These are phyloP conservation scores for Inga laurina DNA, from an alignment of 306 rosid genomes.

Conservation along the genomic window DNA sequence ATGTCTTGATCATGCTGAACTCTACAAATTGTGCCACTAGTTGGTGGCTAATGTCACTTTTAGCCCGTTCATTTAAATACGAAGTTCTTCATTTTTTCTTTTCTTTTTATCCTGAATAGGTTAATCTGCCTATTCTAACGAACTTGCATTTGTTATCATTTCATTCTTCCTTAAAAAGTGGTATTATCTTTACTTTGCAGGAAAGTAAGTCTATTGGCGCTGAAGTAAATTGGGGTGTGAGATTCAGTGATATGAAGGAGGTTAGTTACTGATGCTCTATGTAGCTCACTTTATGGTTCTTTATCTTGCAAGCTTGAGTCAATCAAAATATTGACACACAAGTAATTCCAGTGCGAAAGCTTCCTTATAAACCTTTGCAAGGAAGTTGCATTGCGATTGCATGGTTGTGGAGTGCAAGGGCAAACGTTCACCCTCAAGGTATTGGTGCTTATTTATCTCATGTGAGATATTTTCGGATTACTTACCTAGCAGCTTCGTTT, in stretches of 20 bases:
- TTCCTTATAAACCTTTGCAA: slow-evolving; percentile 81
- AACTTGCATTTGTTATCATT: slow-evolving; percentile 20
- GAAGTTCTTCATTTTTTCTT: slow-evolving; percentile 2
- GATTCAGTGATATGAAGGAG: slow-evolving; percentile 78
- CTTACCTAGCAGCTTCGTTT: slow-evolving; percentile 28
- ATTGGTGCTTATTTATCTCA: slow-evolving; percentile 22
- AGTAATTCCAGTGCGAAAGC: slow-evolving; percentile 62
- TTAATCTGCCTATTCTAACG: slow-evolving; percentile 16
- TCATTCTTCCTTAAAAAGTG: slow-evolving; percentile 11
- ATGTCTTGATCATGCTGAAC: background rate
- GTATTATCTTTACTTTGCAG: slow-evolving; percentile 52
- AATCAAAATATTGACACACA: slow-evolving; percentile 39
- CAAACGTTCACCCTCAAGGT: slow-evolving; percentile 91
- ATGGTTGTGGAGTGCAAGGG: slow-evolving; percentile 76
- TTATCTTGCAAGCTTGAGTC: slow-evolving; percentile 21
- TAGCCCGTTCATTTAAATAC: background rate
- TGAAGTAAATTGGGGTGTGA: slow-evolving; percentile 99
- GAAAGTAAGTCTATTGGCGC: slow-evolving; percentile 91
- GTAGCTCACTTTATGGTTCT: slow-evolving; percentile 19
- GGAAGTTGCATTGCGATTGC: slow-evolving; percentile 86
- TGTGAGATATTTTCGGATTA: slow-evolving; percentile 24
- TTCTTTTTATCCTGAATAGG: background rate
- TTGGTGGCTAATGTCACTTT: background rate
- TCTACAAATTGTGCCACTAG: slow-evolving; percentile 6
- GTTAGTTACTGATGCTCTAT: slow-evolving; percentile 51